Evolutionary conservation across 2,329 filamentous ascomycete genomes (phyloP).

Genomic region (Microdochium nivale): DNA sequence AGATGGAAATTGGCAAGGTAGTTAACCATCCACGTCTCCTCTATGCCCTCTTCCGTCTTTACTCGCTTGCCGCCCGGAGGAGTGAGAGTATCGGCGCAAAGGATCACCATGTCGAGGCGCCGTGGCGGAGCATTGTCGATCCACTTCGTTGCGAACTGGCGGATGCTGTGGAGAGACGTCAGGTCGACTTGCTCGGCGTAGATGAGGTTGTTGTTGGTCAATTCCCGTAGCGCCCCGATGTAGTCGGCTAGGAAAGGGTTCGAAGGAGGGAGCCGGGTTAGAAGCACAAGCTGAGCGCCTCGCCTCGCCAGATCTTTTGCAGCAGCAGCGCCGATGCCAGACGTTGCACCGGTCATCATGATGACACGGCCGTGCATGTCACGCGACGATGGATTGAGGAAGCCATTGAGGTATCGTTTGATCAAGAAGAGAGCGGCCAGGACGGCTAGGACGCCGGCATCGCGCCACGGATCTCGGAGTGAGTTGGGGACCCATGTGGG

Average conservation of each 20-base stretch:
- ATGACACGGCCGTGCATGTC: slow-evolving; percentile 90
- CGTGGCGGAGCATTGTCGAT: slow-evolving; percentile 90
- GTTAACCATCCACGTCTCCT: slow-evolving; percentile 89
- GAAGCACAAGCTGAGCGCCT: slow-evolving; percentile 83
- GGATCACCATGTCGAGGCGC: slow-evolving; percentile 80
- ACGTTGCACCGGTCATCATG: slow-evolving; percentile 90
- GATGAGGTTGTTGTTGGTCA: slow-evolving; percentile 76
- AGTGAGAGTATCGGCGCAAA: slow-evolving; percentile 74
- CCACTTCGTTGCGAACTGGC: slow-evolving; percentile 93
- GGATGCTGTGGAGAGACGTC: slow-evolving; percentile 78
- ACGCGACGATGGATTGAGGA: slow-evolving; percentile 65
- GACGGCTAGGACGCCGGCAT: slow-evolving; percentile 29
- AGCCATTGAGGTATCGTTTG: slow-evolving; percentile 74
- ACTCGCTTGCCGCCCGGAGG: slow-evolving; percentile 52
- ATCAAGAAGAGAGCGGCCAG: slow-evolving; percentile 31
- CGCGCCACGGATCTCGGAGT: slow-evolving; percentile 26
- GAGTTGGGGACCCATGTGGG: slow-evolving; percentile 37
- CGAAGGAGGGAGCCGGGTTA: slow-evolving; percentile 71
- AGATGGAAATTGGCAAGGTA: slow-evolving; percentile 95
- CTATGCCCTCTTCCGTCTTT: slow-evolving; percentile 70
- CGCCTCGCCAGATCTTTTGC: slow-evolving; percentile 66
- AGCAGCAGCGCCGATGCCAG: slow-evolving; percentile 76
- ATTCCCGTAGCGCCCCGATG: slow-evolving; percentile 74
- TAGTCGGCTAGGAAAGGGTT: slow-evolving; percentile 90
- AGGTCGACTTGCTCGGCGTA: slow-evolving; percentile 95